Base-by-base conservation (phyloP, 2,329 filamentous ascomycete species). In the Lasiodiplodia sp. region DNA sequence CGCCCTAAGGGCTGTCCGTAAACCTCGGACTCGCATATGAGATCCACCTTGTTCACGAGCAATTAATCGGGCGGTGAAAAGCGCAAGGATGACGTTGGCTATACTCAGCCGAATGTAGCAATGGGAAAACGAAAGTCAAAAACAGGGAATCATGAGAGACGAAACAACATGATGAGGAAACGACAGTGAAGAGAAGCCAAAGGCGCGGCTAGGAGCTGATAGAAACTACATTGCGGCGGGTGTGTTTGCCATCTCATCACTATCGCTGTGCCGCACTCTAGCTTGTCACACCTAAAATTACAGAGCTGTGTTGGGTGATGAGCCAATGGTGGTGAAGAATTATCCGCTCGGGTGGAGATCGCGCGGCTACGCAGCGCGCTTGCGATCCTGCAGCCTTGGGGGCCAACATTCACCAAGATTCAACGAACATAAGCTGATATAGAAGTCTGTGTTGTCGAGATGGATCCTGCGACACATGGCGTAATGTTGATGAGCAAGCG, bases 361-460 rank as follows among this genome's bases (percentile, higher is more conserved):
- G 31, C 55, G 55, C 55, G 55, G 31, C 55, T 57, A 57, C 31
- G 55, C 25, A 34, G 25, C 53, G 53, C 55, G 55, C 55, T 57
- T 38, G 34, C 21, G n/a, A 31, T 38, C 18, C 14, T 21, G 34
- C 55, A 57, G 28, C 31, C 18, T 23, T 18, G 37, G 34, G 38
- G 53, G 53, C 28, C 31, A 31, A 10, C 31, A 31, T 31, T 31
- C 31, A 31, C 31, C 31, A 31, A 31, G 7, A 31, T 31, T 31
- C 31, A 31, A 31, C 7, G 31, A 31, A 28, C 25, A 28, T 28
- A 7, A 7, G 40, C 40, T 7, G 28, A 10, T 21, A 7, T 11
- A 4, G 16, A 18, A 57, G 18, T 5, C 28, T 23, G 14, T 37
- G 31, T 40, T 25, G 12, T 8, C 6, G n/a, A 16, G 7, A 56